These are phyloP conservation scores for Myxozyma neotropica DNA, from an alignment of 805 yeast genomes.

Conservation along the genomic window DNA sequence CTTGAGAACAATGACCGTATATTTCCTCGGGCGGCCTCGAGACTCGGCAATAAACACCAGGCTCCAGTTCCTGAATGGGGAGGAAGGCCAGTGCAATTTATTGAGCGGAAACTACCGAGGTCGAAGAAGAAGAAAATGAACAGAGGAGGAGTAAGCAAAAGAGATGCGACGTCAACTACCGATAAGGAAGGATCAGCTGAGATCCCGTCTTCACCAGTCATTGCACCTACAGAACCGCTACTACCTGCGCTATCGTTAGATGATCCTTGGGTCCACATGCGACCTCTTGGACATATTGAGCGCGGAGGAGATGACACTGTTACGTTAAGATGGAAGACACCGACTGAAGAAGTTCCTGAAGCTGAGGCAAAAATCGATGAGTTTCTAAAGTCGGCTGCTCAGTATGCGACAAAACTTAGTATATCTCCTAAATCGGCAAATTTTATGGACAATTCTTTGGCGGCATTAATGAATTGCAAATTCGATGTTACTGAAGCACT, in stretches of 20 bases:
- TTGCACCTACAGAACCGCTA: constrained; percentile 37
- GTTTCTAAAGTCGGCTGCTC: constrained; percentile 58
- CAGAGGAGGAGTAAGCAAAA: constrained; percentile 13
- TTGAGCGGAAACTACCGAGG: constrained; percentile 34
- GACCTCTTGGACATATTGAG: constrained; percentile 80
- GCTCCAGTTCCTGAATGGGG: constrained; percentile 61
- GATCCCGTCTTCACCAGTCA: constrained; percentile 41
- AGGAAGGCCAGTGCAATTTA: constrained; percentile 63
- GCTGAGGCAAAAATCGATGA: constrained; percentile 49
- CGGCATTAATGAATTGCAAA: constrained; percentile 53
- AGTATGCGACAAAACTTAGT: constrained; percentile 57
- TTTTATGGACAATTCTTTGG: constrained; percentile 73
- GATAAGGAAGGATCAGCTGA: constrained; percentile 46
- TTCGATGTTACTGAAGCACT: constrained; percentile 59
- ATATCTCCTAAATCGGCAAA: constrained; percentile 72
- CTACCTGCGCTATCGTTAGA: constrained; percentile 41
- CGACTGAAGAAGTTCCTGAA: constrained; percentile 38
- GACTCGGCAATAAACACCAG: constrained; percentile 76
- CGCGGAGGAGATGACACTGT: constrained; percentile 71
- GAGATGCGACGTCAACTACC: background rate
- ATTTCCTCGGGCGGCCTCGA: constrained; percentile 76
- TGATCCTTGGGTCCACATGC: constrained; percentile 76
- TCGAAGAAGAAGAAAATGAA: constrained; percentile 38
- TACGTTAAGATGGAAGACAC: constrained; percentile 68
- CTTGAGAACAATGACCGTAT: constrained; percentile 76